These are phyloP conservation scores for Penstemon barbatus DNA, from an alignment of 257 asterid species.

Conservation along the genomic window DNA sequence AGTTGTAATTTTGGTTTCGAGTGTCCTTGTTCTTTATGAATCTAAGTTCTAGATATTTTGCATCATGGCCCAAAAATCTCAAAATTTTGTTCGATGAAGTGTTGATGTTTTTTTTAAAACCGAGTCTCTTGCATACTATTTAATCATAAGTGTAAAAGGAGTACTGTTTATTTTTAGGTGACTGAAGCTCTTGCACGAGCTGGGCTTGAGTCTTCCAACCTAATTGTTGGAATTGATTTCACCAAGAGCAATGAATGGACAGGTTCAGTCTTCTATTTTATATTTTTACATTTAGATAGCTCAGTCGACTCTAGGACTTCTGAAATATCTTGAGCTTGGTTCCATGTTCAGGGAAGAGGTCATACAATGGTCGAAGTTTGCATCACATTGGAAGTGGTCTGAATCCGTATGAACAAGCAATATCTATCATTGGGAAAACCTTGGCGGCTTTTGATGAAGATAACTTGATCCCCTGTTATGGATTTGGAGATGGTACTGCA, in stretches of 20 bases:
- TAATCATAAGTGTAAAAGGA: not conserved
- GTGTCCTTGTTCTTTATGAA: too few relatives aligned
- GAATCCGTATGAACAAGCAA: conserved; percentile 62
- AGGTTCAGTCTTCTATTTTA: conserved; percentile 31
- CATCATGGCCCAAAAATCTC: too few relatives aligned
- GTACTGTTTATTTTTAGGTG: conserved; percentile 35
- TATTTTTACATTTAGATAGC: conserved; percentile 7
- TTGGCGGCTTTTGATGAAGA: conserved; percentile 56
- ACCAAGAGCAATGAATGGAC: conserved; percentile 73
- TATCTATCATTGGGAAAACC: conserved; percentile 56
- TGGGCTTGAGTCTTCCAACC: conserved; percentile 63
- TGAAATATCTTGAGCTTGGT: conserved; percentile 23
- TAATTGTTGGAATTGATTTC: conserved; percentile 62
- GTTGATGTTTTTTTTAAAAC: not conserved
- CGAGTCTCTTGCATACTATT: conserved; percentile 1
- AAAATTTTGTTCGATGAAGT: not conserved
- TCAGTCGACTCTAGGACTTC: not conserved
- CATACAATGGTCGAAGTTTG: conserved; percentile 43
- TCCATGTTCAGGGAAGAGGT: conserved; percentile 39
- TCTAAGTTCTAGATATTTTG: too few relatives aligned
- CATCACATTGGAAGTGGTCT: conserved; percentile 45
- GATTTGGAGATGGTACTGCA: conserved; percentile 53
- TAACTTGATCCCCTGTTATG: conserved; percentile 60
- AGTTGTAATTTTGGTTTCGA: too few relatives aligned
- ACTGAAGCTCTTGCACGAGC: conserved; percentile 56